Base-by-base conservation (phyloP, 345 rosid species). In the Boechera divaricarpa region DNA sequence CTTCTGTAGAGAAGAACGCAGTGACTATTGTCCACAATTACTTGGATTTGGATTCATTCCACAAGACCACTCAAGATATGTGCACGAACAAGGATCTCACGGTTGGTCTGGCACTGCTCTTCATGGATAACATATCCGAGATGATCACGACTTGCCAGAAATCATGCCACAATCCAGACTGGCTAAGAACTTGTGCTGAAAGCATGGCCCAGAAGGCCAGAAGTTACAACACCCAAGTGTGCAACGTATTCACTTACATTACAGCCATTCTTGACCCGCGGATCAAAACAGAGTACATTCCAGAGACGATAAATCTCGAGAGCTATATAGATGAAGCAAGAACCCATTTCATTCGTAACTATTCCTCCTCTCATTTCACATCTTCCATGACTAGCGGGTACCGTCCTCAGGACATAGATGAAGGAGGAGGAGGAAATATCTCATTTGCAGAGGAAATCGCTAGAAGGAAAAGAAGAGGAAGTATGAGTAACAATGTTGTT, bases 71-170 rank as follows among this genome's bases (percentile, higher is more conserved):
- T 2, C 83, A 78, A 36, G 85, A 94, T 80, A 90, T 94, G 81
- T 90, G 94, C 81, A 82, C 86, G 26, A 88, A 81, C 85, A 88
- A 85, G 75, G 85, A 90, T 33, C 91, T 89, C 41, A 90, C 97
- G 0, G 78, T 94, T 28, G 98, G 97, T 73, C 77, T 91, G 80
- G 88, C 90, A 80, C 90, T 91, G 49, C 91, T 94, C 86, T 91
- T 91, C 83, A 94, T 94, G 97, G 98, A 94, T 80, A 91, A 94
- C 82, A 87, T 94, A 62, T 87, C 93, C 13, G 95, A 94, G 85
- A 91, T 80, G 86, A 94, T 90, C 52, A 51, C 84, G 7, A 10
- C 79, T 15, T 86, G 90, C 83, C 88, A 89, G 76, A 94, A 92
- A 48, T 82, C 91, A 16, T 94, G 87, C 59, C 93, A 81, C 75